phyloP scores from a whole-genome alignment of 768 basidiomycete genomes.

The Lenzites betulinus region DNA sequence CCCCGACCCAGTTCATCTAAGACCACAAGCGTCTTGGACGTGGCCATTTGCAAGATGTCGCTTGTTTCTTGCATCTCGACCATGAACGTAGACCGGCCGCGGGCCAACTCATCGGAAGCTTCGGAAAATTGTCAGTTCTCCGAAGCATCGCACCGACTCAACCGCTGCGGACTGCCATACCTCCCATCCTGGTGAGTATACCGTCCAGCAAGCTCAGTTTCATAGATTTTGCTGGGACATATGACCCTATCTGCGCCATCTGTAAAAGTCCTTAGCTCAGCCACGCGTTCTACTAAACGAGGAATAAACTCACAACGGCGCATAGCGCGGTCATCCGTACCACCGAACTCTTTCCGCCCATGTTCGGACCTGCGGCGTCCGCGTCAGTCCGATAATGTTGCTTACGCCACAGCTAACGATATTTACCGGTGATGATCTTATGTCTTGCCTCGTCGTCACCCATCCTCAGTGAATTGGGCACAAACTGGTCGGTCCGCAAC shows the following conservation, averaged over 20 bases:
- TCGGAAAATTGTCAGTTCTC: conserved; percentile 1
- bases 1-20: conserved; percentile 90
- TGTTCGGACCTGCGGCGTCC: conserved; percentile 51
- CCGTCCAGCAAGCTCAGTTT: conserved; percentile 81
- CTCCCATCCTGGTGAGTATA: conserved; percentile 89
- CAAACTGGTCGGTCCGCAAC: conserved; percentile 76
- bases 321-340: conserved; percentile 81
- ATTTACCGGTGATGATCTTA: conserved; percentile 71
- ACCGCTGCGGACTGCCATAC: conserved; percentile 38
- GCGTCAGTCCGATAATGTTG: not conserved
- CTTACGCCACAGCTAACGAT: not conserved
- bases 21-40: conserved; percentile 78
- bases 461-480: conserved; percentile 78
- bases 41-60: conserved; percentile 81
- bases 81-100: conserved; percentile 95
- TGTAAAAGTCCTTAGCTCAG: not conserved
- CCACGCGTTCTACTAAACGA: no score
- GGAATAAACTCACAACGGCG: conserved; percentile 41
- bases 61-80: conserved; percentile 94
- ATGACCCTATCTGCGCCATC: conserved; percentile 91
- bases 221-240: conserved; percentile 80
- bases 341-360: conserved; percentile 87
- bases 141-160: conserved; percentile 3
- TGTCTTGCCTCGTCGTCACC: conserved; percentile 52
- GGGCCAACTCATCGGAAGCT: conserved; percentile 87